Base-by-base conservation (phyloP, 1,139 yeast species). In the Scheffersomyces insectosa region DNA sequence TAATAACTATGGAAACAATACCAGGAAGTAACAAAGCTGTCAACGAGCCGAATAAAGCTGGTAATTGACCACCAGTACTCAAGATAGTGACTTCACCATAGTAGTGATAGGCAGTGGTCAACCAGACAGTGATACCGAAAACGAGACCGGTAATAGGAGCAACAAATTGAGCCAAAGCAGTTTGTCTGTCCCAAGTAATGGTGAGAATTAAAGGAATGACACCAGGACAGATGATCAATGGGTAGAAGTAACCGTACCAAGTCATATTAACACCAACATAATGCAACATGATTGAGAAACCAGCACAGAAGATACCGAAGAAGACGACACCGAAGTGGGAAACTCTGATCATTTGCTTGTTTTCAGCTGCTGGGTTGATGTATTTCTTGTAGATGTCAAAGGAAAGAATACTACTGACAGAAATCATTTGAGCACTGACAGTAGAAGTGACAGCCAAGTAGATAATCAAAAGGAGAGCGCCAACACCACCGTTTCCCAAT, bases 171-270 rank as follows among this genome's bases (percentile, higher is more conserved):
- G 68, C 70, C 28, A 59, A 42, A n/a, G 40, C 46, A 1, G 66
- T 57, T 46, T 67, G 72, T 36, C 62, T 50, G 32, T 55, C 56
- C 72, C 72, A 67, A 8, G 66, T 60, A 28, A 70, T 58, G 9
- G 68, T 56, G n/a, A 63, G 56, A 12, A 64, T 53, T 42, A 66
- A 51, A 8, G 72, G 72, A 30, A 67, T 55, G 23, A 69, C 66
- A 32, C 62, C 70, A n/a, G 70, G 70, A 49, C 71, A 64, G 30
- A 66, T 66, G 14, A 67, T 45, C 60, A 68, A 60, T 4, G 73
- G 65, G 34, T 53, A 49, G 48, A 69, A 68, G 43, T 68, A 66
- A 1, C 68, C 65, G 40, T 62, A 45, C 73, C 73, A 69, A 2
- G 72, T 63, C 63, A 61, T 53, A 48, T 56, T 59, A 7, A 60